Evolutionary conservation across 208 protist genomes (phyloP).

Genomic region (Acanthamoeba castellanii): DNA sequence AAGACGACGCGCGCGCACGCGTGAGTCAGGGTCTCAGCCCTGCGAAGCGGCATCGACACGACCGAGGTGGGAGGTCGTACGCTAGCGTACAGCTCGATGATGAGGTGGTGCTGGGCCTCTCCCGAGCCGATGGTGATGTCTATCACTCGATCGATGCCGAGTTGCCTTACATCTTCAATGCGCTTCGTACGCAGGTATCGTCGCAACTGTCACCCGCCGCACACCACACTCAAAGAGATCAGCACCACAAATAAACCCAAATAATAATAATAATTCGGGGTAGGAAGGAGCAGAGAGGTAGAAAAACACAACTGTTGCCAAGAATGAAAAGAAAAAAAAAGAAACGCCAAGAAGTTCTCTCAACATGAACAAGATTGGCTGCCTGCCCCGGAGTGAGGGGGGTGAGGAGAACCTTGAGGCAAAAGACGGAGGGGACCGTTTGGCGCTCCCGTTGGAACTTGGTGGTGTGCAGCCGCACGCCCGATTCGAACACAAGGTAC

Average conservation of each 20-base stretch:
- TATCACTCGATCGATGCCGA: conserved; percentile 97
- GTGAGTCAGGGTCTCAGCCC: too few species aligned
- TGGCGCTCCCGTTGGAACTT: conserved; percentile 94
- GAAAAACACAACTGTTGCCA: background rate
- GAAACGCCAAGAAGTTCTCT: too few species aligned
- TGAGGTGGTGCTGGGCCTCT: conserved; percentile 85
- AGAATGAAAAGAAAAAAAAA: conserved; percentile 22
- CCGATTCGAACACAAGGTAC: conserved; percentile 94
- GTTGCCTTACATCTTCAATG: conserved; percentile 94
- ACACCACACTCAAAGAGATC: background rate
- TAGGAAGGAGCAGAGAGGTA: background rate
- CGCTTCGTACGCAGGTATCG: conserved; percentile 96
- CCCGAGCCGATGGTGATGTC: conserved; percentile 96
- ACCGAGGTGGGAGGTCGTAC: too few species aligned
- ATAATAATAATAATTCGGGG: background rate
- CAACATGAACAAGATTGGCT: too few species aligned
- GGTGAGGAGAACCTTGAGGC: conserved; percentile 87
- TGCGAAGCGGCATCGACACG: too few species aligned
- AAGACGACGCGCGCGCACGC: too few species aligned
- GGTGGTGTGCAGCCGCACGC: conserved; percentile 95
- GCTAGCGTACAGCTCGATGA: conserved; percentile 89
- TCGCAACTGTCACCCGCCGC: conserved; percentile 91
- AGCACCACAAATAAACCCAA: background rate
- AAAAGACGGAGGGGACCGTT: conserved; percentile 94
- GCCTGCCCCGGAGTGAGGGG: background rate